Conservation (phyloP, 163 green algal genomes). For the Volvox carteri region DNA sequence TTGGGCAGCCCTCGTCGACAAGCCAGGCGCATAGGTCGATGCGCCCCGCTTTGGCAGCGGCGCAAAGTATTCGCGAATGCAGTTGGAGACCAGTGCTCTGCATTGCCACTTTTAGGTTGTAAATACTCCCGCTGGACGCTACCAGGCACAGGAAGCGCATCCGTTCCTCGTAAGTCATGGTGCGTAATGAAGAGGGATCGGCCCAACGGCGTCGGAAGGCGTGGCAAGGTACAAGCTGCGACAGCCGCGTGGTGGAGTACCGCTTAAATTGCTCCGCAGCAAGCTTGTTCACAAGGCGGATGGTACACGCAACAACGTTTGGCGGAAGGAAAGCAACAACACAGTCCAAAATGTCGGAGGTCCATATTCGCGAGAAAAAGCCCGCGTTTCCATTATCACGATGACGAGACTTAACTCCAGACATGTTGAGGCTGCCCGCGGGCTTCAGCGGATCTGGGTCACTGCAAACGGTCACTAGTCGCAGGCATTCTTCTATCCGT, state of each 20-base stretch:
- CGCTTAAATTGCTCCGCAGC: not conserved
- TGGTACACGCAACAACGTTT: not conserved
- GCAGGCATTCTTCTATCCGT: not conserved
- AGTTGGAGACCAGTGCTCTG: not conserved
- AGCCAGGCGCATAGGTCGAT: not conserved
- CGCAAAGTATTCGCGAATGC: not conserved
- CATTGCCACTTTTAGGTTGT: conserved; percentile 8
- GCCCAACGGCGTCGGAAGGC: not conserved
- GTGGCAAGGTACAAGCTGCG: not conserved
- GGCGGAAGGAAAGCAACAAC: not conserved
- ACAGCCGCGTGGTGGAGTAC: not conserved
- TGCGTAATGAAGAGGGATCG: not conserved
- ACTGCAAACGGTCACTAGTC: not conserved
- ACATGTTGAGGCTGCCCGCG: not conserved
- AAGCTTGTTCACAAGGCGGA: not conserved
- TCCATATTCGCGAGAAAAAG: not conserved
- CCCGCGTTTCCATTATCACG: too few relatives aligned
- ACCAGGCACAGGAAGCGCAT: not conserved
- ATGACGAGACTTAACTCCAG: not conserved
- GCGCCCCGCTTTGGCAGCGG: not conserved
- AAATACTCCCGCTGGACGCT: not conserved
- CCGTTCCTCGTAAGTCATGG: not conserved
- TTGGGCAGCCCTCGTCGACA: not conserved
- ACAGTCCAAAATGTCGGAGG: not conserved
- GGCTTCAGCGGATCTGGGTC: not conserved